Evolutionary conservation across 352 stramenopile genomes (phyloP), one percentile per base, ranked within the genome.

Genomic region (Pythium plurisporium): DNA sequence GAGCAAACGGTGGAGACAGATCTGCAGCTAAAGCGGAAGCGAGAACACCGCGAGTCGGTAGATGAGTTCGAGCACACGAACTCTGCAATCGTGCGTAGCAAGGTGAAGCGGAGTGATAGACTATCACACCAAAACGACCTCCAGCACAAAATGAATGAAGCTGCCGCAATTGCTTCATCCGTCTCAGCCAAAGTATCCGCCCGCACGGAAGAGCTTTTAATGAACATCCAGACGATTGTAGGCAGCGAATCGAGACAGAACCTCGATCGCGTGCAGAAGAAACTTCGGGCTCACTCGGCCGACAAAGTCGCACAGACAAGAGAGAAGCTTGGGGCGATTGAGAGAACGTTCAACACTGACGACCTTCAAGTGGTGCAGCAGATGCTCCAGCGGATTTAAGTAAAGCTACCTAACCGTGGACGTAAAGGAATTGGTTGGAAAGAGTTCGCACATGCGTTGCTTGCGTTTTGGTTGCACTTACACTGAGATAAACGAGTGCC

Each of bases 331-430:
- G 15, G 8, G 6, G 51, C 59, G 2, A 77, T 73, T 15, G 66
- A 74, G 37, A 69, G 59, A 19, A 60, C 40, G 46, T 76, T 70
- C 54, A 65, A 67, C 49, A 70, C 65, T n/a, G 65, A 74, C 26
- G 69, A 71, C 29, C 34, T 76, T 15, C 37, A 54, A 33, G 46
- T 50, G 6, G 64, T 76, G 69, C 65, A 76, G 69, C 57, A 74
- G 37, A 67, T 76, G 65, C 50, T 74, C 5, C 55, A 70, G 37
- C 55, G 64, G 12, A 60, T 63, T 19, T 63, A n/a, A 49, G 11
- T 15, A n/a, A 12, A 27, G n/a, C 2, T 11, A 25, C 38, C 15
- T 44, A 19, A 27, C 4, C 2, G 38, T 26, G 17, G 7, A 11
- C 40, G 7, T 1, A 19, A 42, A 19, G 38, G n/a, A n/a, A 10